Percentiles rank a stretch among this genome's conserved stretches.
These are phyloP conservation scores for Serendipita sp. DNA, from an alignment of 1,284 basidiomycete genomes.

Conservation along the genomic window DNA sequence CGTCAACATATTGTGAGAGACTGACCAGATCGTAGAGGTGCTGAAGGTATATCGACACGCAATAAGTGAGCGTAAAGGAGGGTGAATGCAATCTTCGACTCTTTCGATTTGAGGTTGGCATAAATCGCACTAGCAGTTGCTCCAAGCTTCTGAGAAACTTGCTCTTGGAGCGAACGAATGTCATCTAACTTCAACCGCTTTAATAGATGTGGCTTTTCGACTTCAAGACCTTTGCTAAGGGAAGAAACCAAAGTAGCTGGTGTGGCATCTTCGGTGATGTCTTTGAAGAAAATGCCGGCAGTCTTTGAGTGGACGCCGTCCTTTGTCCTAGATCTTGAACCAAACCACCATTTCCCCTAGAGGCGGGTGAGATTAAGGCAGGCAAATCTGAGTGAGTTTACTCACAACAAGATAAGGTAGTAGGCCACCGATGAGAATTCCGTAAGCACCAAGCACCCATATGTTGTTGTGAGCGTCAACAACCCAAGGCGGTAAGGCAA, in stretches of 20 bases:
- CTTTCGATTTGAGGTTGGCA: neutral
- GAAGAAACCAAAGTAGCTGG: constrained; percentile 64
- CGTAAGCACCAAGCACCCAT: constrained; percentile 83
- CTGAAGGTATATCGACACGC: constrained; percentile 47
- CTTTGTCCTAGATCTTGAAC: constrained; percentile 79
- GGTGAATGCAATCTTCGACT: constrained; percentile 41
- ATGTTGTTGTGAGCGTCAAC: constrained; percentile 85
- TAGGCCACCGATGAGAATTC: constrained; percentile 70
- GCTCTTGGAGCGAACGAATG: neutral
- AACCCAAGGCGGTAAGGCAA: constrained; percentile 91
- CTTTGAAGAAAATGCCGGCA: constrained; percentile 83
- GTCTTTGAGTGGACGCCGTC: constrained; percentile 79
- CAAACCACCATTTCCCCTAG: constrained; percentile 95
- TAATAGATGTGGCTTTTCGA: constrained; percentile 27
- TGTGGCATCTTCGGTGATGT: constrained; percentile 65
- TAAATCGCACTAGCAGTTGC: neutral
- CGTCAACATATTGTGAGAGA: constrained; percentile 5
- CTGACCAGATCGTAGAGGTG: constrained; percentile 49
- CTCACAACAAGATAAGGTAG: constrained; percentile 75
- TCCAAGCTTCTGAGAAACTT: neutral
- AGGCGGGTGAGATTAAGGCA: neutral
- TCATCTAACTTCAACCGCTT: neutral
- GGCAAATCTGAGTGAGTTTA: constrained; percentile 15
- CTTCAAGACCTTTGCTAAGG: constrained; percentile 61
- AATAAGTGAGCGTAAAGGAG: constrained; percentile 82